These are phyloP conservation scores for Pisolithus thermaeus DNA, from an alignment of 1,284 basidiomycete species.

Conservation along the genomic window DNA sequence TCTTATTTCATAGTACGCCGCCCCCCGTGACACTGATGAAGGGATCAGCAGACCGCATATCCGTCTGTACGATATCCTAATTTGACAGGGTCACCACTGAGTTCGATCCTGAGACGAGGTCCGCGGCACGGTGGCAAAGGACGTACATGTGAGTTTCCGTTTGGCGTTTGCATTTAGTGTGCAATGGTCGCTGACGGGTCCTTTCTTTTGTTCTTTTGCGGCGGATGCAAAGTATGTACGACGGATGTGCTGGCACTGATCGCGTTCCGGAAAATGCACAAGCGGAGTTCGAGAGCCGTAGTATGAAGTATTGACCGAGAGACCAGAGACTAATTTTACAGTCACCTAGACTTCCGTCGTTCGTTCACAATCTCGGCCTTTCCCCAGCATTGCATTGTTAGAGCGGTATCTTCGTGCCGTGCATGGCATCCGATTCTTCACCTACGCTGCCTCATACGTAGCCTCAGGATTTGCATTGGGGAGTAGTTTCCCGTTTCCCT, in stretches of 20 bases:
- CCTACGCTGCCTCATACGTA: too few relatives aligned
- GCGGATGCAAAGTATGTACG: constrained; percentile 73
- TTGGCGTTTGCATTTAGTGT: constrained; percentile 31
- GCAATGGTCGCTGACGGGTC: constrained; percentile 1
- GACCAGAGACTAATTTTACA: constrained; percentile 55
- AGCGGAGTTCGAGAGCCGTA: constrained; percentile 64
- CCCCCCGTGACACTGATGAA: constrained; percentile 63
- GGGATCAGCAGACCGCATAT: constrained; percentile 77
- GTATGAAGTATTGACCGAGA: constrained; percentile 76
- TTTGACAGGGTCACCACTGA: constrained; percentile 93
- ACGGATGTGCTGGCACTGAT: constrained; percentile 83
- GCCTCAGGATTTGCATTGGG: too few relatives aligned
- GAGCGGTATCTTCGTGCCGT: too few relatives aligned
- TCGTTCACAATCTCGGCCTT: too few relatives aligned
- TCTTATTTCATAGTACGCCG: too few relatives aligned
- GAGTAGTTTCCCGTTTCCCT: too few relatives aligned
- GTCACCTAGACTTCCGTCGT: too few relatives aligned
- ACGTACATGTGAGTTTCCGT: too few relatives aligned
- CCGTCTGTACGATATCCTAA: constrained; percentile 86
- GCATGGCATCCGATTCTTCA: too few relatives aligned
- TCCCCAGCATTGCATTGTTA: too few relatives aligned
- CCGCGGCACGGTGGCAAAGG: constrained; percentile 93
- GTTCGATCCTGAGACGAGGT: constrained; percentile 84
- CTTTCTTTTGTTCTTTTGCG: background rate
- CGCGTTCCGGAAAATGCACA: constrained; percentile 84